phyloP scores from a whole-genome alignment of 139 green algal species.

The Chlorella sp. region DNA sequence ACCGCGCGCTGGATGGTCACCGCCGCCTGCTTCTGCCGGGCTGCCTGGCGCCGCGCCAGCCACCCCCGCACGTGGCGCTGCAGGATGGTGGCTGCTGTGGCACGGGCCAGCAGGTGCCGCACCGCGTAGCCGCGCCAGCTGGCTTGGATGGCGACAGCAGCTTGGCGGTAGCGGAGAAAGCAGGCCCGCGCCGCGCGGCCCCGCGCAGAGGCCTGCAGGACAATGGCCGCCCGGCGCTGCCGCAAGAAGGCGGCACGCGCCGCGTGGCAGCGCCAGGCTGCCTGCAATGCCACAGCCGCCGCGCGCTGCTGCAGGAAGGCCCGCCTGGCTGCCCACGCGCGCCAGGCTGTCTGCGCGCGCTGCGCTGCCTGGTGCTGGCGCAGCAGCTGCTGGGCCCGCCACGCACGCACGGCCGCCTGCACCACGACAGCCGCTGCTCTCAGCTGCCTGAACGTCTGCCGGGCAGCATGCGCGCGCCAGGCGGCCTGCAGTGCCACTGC shows the following conservation, averaged over 20 bases:
- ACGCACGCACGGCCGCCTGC: not conserved
- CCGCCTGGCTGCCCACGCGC: conserved; percentile 7
- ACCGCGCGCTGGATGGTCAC: conserved; percentile 44
- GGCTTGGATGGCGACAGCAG: conserved; percentile 28
- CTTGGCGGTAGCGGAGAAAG: not conserved
- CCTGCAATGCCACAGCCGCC: conserved; percentile 28
- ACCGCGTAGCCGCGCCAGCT: conserved; percentile 27
- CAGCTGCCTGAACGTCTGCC: not conserved
- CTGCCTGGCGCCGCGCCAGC: not conserved
- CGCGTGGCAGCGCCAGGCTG: conserved; percentile 15
- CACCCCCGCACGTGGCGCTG: not conserved
- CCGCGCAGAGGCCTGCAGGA: conserved; percentile 28
- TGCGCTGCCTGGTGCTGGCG: not conserved
- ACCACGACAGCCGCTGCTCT: not conserved
- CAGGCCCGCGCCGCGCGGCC: not conserved
- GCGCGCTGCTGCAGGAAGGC: conserved; percentile 29
- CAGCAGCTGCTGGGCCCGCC: not conserved
- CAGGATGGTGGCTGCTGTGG: not conserved
- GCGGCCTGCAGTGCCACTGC: no score
- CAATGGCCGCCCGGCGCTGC: conserved; percentile 31
- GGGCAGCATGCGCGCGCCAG: not conserved
- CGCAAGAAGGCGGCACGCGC: conserved; percentile 10
- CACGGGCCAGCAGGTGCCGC: not conserved
- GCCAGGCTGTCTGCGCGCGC: conserved; percentile 21
- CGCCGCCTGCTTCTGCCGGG: conserved; percentile 23